Evolutionary conservation across 768 basidiomycete species (phyloP).

Genomic region (Leccinum olivaceopallidum): DNA sequence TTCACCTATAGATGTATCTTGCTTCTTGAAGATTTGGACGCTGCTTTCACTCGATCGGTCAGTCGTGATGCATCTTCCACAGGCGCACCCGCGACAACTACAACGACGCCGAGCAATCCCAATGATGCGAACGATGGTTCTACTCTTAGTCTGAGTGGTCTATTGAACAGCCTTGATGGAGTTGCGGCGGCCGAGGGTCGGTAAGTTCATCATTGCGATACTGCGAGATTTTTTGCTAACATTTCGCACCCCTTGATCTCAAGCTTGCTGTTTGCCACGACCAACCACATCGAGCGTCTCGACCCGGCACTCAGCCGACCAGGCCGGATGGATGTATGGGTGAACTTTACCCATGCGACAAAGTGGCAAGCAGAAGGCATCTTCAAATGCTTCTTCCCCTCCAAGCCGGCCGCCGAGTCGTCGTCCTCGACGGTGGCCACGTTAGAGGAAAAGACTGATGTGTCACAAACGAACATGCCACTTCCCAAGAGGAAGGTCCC

Average conservation of each 20-base stretch:
- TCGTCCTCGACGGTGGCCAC: conserved; percentile 11
- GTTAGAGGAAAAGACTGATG: conserved; percentile 36
- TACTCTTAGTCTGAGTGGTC: conserved; percentile 80
- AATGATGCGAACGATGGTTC: conserved; percentile 69
- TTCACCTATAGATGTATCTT: conserved; percentile 69
- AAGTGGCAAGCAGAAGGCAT: conserved; percentile 94
- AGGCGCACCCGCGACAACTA: conserved; percentile 58
- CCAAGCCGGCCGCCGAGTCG: conserved; percentile 33
- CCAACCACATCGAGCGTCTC: conserved; percentile 91
- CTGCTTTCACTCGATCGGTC: conserved; percentile 86
- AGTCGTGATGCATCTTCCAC: conserved; percentile 81
- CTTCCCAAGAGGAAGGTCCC: conserved; percentile 62
- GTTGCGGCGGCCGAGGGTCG: conserved; percentile 86
- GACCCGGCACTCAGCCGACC: conserved; percentile 88
- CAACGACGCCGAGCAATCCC: conserved; percentile 41
- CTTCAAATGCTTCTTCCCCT: conserved; percentile 94
- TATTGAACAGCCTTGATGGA: conserved; percentile 84
- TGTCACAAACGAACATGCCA: conserved; percentile 67
- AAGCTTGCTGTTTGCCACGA: conserved; percentile 86
- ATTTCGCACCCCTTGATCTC: conserved; percentile 17
- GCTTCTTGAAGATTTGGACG: conserved; percentile 92
- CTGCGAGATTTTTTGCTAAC: conserved; percentile 20
- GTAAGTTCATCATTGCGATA: conserved; percentile 42
- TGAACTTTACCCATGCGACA: conserved; percentile 87
- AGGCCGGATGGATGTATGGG: conserved; percentile 91